A percentile compares a stretch with the other conserved stretches of the same genome.
Conservation (phyloP, 352 stramenopile species). For the Globisporangium orthogonon region DNA sequence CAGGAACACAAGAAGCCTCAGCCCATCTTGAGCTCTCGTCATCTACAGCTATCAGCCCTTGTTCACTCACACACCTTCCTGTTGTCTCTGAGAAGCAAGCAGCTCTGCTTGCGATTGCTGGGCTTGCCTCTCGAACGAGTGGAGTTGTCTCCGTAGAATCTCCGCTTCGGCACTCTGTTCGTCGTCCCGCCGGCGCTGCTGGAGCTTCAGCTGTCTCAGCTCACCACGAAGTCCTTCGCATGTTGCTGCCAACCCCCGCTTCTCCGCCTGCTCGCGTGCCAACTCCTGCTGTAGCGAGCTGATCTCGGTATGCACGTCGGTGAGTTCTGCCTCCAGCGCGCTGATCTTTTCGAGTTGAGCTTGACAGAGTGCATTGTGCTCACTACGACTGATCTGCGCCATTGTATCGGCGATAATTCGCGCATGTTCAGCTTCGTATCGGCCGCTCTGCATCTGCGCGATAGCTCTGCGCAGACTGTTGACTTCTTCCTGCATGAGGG, state of each 20-base stretch:
- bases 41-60: too few species aligned
- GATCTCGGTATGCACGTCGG: slow-evolving; percentile 11
- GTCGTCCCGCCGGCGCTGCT: slow-evolving; percentile 16
- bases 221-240: slow-evolving; percentile 14
- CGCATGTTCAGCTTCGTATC: slow-evolving; percentile 25
- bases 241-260: background rate
- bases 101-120: slow-evolving; percentile 27
- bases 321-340: slow-evolving; percentile 24
- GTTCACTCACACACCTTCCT: slow-evolving; percentile 5
- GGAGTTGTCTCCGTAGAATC: slow-evolving; percentile 43
- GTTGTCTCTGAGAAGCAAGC: slow-evolving; percentile 14
- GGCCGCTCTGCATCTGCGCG: slow-evolving; percentile 29
- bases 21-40: background rate
- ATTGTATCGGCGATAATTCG: slow-evolving; percentile 15
- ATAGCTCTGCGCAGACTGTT: slow-evolving; percentile 32
- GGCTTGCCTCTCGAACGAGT: slow-evolving; percentile 15
- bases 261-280: slow-evolving; percentile 17
- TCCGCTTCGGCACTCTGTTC: slow-evolving; percentile 39
- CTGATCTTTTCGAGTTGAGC: slow-evolving; percentile 28
- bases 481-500: slow-evolving; percentile 48
- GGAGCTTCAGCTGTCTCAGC: slow-evolving; percentile 12
- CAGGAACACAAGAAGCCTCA: slow-evolving; percentile 1
- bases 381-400: slow-evolving; percentile 13
- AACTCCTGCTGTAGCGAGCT: slow-evolving; percentile 20
- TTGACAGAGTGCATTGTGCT: slow-evolving; percentile 14